phyloP scores from a whole-genome alignment of 2,329 filamentous ascomycete species.

The Talaromyces sp. region DNA sequence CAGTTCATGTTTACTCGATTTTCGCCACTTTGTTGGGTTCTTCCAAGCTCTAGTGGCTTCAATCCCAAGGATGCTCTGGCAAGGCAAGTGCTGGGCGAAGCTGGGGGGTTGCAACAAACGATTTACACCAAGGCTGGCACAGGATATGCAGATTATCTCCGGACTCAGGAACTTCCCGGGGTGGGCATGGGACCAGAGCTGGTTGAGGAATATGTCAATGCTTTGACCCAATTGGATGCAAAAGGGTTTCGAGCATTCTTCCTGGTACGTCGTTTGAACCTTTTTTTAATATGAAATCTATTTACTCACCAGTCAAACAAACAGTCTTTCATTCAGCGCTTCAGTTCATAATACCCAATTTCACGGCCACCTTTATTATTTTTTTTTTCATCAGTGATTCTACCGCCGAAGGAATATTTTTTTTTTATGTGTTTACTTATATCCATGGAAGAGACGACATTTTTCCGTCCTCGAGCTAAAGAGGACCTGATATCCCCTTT shows the following conservation, averaged over 20 bases:
- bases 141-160: slow-evolving; percentile 59
- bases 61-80: slow-evolving; percentile 82
- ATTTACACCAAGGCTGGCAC: slow-evolving; percentile 88
- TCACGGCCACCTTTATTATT: neutral
- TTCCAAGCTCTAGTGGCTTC: slow-evolving; percentile 74
- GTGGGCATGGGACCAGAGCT: slow-evolving; percentile 44
- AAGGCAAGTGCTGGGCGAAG: slow-evolving; percentile 80
- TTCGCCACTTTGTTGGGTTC: slow-evolving; percentile 83
- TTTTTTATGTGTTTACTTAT: neutral
- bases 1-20: slow-evolving; percentile 85
- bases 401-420: neutral
- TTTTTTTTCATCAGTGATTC: neutral
- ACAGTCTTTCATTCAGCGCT: slow-evolving; percentile 40
- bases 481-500: neutral
- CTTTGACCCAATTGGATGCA: slow-evolving; percentile 38
- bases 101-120: slow-evolving; percentile 77
- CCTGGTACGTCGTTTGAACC: slow-evolving; percentile 28
- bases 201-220: slow-evolving; percentile 43
- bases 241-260: slow-evolving; percentile 46
- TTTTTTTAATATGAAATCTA: neutral
- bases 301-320: slow-evolving; percentile 7
- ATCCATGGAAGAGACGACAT: neutral
- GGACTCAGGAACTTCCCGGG: slow-evolving; percentile 39
- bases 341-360: slow-evolving; percentile 32
- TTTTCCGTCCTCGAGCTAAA: neutral